These are phyloP conservation scores for Tolypocladium cylindrosporum DNA, from an alignment of 2,329 filamentous ascomycete species.

Conservation along the genomic window DNA sequence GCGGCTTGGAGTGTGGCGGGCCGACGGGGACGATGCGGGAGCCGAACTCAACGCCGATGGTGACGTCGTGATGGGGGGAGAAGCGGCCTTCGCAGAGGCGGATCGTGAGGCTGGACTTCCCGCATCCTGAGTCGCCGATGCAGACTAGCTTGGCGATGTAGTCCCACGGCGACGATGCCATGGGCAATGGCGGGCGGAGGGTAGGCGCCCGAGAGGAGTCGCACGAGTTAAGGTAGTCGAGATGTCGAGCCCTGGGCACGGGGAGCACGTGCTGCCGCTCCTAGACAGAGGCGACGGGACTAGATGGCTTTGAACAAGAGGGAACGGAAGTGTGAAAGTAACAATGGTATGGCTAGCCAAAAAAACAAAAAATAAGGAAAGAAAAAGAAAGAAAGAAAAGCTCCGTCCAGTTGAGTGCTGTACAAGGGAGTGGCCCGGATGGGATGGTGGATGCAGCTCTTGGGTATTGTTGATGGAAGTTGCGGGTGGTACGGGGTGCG, in stretches of 20 bases:
- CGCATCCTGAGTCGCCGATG: conserved; percentile 92
- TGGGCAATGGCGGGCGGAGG: conserved; percentile 18
- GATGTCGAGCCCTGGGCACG: background rate
- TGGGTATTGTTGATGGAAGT: background rate
- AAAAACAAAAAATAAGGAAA: background rate
- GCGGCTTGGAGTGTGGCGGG: conserved; percentile 55
- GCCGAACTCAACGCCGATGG: conserved; percentile 93
- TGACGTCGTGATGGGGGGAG: conserved; percentile 89
- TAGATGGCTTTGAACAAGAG: background rate
- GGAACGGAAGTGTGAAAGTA: background rate
- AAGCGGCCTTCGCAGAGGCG: conserved; percentile 95
- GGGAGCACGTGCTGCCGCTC: background rate
- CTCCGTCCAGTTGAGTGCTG: background rate
- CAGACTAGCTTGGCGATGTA: conserved; percentile 98
- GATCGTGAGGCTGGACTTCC: conserved; percentile 89
- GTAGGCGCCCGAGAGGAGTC: background rate
- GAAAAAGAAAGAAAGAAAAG: background rate
- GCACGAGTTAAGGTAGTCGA: background rate
- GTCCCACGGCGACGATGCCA: conserved; percentile 73
- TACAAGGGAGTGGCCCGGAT: background rate
- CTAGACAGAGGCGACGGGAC: background rate
- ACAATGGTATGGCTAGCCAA: background rate
- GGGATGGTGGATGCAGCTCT: background rate
- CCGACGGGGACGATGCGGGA: conserved; percentile 87
- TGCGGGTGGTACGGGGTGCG: background rate